These are phyloP conservation scores for Fragaria vesca DNA, from an alignment of 306 rosid genomes.

Conservation along the genomic window DNA sequence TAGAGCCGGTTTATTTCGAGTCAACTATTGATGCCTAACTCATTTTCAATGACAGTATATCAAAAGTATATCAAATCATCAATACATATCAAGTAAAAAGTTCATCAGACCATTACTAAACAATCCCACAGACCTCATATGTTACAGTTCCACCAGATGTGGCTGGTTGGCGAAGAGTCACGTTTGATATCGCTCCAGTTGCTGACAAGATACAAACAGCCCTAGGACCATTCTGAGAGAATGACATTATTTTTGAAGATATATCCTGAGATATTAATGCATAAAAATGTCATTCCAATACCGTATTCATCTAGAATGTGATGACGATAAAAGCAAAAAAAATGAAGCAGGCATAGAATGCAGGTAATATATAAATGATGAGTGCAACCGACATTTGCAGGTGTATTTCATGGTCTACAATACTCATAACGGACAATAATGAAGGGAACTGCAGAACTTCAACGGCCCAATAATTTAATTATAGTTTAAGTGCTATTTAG, in stretches of 20 bases:
- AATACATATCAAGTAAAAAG: background rate
- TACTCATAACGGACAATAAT: background rate
- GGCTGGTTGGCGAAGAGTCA: slow-evolving; percentile 63
- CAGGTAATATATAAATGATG: background rate
- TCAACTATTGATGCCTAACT: background rate
- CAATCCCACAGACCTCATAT: slow-evolving; percentile 64
- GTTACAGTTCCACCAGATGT: slow-evolving; percentile 77
- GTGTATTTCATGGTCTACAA: background rate
- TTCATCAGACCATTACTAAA: slow-evolving; percentile 8
- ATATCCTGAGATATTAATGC: slow-evolving; percentile 52
- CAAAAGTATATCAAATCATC: slow-evolving; percentile 10
- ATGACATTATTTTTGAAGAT: slow-evolving; percentile 51
- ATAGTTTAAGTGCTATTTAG: background rate
- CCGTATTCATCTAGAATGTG: background rate
- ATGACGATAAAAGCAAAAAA: background rate
- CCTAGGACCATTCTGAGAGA: slow-evolving; percentile 57
- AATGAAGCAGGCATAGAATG: background rate
- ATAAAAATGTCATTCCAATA: background rate
- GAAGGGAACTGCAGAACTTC: background rate
- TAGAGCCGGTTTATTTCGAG: background rate
- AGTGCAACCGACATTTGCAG: background rate
- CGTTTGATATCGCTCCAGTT: slow-evolving; percentile 70
- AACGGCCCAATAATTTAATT: background rate
- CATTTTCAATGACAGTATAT: slow-evolving; percentile 1
- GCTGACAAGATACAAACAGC: slow-evolving; percentile 65